Percentiles rank a stretch among this genome's conserved stretches.
Conservation (phyloP, 2,329 filamentous ascomycete genomes). For the Cytospora schulzeri region DNA sequence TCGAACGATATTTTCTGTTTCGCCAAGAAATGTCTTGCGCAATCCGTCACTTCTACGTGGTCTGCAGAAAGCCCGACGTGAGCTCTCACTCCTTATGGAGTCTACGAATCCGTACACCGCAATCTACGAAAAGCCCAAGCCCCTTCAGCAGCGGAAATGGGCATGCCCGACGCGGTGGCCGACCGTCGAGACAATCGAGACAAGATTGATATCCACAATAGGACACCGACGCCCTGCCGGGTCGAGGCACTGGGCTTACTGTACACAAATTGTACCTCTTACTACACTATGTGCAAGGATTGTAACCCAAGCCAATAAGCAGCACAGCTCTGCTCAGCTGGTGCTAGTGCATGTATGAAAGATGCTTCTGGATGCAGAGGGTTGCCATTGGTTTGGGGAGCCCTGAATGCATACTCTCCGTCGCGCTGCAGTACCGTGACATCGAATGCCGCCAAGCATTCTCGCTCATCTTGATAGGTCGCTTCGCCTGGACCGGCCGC, state of each 20-base stretch:
- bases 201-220: conserved; percentile 17
- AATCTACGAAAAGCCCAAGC: conserved; percentile 8
- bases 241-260: conserved; percentile 6
- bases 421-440: conserved; percentile 4
- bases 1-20: not conserved
- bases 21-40: conserved; percentile 5
- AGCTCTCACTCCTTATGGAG: not conserved
- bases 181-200: conserved; percentile 8
- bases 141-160: conserved; percentile 13
- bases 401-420: not conserved
- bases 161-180: conserved; percentile 7
- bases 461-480: not conserved
- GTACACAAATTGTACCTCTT: not conserved
- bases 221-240: conserved; percentile 8
- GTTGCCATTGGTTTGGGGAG: not conserved
- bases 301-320: conserved; percentile 16
- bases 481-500: not conserved
- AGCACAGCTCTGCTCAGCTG: conserved; percentile 14
- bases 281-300: conserved; percentile 4
- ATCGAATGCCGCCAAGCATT: conserved; percentile 11
- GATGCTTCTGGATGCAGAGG: conserved; percentile 10
- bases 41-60: not conserved
- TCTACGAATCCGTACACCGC: conserved; percentile 8
- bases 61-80: not conserved
- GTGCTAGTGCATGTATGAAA: not conserved